Base-by-base conservation (phyloP, 306 rosid genomes). In the Medicago ruthenica region DNA sequence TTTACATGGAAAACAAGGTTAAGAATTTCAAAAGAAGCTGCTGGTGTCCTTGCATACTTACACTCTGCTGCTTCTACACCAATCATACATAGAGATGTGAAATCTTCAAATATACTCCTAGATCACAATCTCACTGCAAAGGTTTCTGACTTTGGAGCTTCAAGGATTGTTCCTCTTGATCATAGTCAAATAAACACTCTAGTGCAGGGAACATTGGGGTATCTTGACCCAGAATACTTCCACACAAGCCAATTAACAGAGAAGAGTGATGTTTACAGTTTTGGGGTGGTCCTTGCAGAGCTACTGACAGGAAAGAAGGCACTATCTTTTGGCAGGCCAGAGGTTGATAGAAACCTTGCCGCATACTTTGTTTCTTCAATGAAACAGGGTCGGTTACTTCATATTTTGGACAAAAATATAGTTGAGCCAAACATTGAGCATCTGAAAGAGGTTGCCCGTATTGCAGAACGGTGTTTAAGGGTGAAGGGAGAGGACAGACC, bases 401-500 rank as follows among this genome's bases (percentile, higher is more conserved):
- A 45, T 45, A 45, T 45, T 13, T 45, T 45, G 51, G 50, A 44
- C 50, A 3, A 42, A 42, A 10, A 0, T 21, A 44, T 87, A 4
- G 51, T 15, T 6, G 81, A 72, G 2, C 81, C 69, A 12, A 83
- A 77, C 17, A 27, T 65, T 18, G 71, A 83, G 67, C 86, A 83
- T 21, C 15, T 89, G 1, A 83, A 7, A 41, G 83, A 87, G 47
- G 75, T 75, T 41, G 82, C 84, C 1, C 72, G 67, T 45, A 50
- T 86, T 5, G 86, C 85, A 9, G 65, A 8, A 44, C 17, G 6
- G 11, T 89, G 93, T 14, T 41, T 86, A 14, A 74, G 60, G 15
- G 8, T 86, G 1, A 86, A 6, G 20, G 86, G 88, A 45, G 86
- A 85, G 66, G 90, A 86, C n/a, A 82, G 93, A 8, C 93, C 90